phyloP scores from a whole-genome alignment of 1,284 basidiomycete genomes.

The Microstroma glucosiphilum region DNA sequence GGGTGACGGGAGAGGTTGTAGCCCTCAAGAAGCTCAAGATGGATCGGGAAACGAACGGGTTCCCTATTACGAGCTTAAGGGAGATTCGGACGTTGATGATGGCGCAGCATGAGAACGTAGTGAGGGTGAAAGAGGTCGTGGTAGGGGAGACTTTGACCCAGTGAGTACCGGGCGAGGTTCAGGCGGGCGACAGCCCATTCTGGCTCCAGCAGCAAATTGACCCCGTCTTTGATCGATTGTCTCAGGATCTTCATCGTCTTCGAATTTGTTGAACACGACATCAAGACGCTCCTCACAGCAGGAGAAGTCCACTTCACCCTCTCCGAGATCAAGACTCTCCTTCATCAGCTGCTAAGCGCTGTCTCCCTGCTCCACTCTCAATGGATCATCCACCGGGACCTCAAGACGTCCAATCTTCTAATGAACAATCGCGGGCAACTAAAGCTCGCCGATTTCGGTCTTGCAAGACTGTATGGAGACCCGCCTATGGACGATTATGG shows the following conservation, averaged over 20 bases:
- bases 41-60: conserved; percentile 94
- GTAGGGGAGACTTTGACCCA: conserved; percentile 98
- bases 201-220: conserved; percentile 8
- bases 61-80: conserved; percentile 91
- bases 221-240: not conserved
- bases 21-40: conserved; percentile 97
- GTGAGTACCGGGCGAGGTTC: conserved; percentile 57
- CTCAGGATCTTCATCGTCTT: conserved; percentile 82
- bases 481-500: conserved; percentile 57
- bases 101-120: conserved; percentile 77
- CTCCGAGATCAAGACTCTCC: conserved; percentile 94
- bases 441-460: conserved; percentile 96
- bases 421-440: conserved; percentile 99
- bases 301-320: conserved; percentile 93
- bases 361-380: conserved; percentile 84
- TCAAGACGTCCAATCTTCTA: conserved; percentile 93
- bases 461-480: conserved; percentile 90
- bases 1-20: conserved; percentile 78
- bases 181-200: not conserved
- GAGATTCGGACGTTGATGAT: conserved; percentile 90
- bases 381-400: conserved; percentile 95
- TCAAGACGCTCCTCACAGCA: conserved; percentile 78
- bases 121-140: conserved; percentile 88
- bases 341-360: conserved; percentile 88
- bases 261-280: conserved; percentile 99